Conservation (phyloP, 805 yeast species). For the Candida patagonica region DNA sequence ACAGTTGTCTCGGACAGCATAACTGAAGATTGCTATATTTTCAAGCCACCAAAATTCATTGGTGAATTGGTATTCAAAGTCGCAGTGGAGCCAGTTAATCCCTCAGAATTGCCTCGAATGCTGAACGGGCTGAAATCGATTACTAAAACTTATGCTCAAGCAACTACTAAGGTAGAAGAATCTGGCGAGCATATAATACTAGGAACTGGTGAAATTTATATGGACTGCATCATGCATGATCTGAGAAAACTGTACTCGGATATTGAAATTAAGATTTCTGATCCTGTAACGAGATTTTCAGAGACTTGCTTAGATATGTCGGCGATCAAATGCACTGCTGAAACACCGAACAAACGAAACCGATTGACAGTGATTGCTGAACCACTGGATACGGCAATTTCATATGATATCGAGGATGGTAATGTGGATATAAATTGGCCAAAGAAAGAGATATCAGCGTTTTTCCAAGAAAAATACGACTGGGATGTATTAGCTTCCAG, state of each 20-base stretch:
- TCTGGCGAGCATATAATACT: slow-evolving; percentile 76
- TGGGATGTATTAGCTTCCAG: slow-evolving; percentile 85
- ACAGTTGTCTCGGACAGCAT: slow-evolving; percentile 35
- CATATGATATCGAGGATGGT: slow-evolving; percentile 47
- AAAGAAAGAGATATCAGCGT: slow-evolving; percentile 39
- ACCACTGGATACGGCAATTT: slow-evolving; percentile 52
- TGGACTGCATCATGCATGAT: slow-evolving; percentile 78
- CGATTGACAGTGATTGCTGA: slow-evolving; percentile 66
- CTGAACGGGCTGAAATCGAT: slow-evolving; percentile 59
- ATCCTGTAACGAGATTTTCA: slow-evolving; percentile 68
- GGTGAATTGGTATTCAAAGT: slow-evolving; percentile 61
- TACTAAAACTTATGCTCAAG: slow-evolving; percentile 55
- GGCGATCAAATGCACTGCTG: slow-evolving; percentile 54
- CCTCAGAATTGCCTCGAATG: slow-evolving; percentile 68
- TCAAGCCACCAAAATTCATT: slow-evolving; percentile 37
- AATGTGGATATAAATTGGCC: slow-evolving; percentile 28
- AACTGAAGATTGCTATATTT: slow-evolving; percentile 25
- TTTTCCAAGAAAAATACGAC: slow-evolving; percentile 45
- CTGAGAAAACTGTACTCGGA: slow-evolving; percentile 53
- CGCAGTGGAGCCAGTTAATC: slow-evolving; percentile 72
- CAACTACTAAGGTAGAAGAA: slow-evolving; percentile 67
- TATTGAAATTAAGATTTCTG: slow-evolving; percentile 71
- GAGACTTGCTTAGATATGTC: slow-evolving; percentile 69
- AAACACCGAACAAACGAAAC: slow-evolving; percentile 45
- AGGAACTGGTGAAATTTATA: slow-evolving; percentile 80